Conservation (phyloP, 345 rosid genomes). For the Mercurialis annua region DNA sequence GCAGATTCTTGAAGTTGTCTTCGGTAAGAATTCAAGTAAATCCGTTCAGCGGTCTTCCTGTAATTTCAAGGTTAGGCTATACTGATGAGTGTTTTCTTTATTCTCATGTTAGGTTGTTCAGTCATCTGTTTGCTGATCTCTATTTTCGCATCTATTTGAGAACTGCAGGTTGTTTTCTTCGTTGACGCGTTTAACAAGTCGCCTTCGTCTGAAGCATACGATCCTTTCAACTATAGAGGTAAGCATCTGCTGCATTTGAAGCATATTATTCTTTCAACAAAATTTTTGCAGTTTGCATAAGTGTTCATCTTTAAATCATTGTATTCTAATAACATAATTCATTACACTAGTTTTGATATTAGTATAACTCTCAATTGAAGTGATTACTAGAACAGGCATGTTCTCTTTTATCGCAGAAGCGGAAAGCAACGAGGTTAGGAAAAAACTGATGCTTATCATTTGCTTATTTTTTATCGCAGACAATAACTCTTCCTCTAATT, state of each 20-base stretch:
- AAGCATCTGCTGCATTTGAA: conserved; percentile 6
- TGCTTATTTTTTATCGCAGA: conserved; percentile 28
- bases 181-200: conserved; percentile 29
- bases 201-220: conserved; percentile 36
- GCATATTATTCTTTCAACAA: not conserved
- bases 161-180: conserved; percentile 42
- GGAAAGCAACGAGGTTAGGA: not conserved
- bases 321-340: not conserved
- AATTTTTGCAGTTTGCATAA: not conserved
- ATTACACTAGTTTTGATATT: not conserved
- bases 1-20: conserved; percentile 43
- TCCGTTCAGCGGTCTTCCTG: conserved; percentile 5
- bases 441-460: not conserved
- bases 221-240: conserved; percentile 42
- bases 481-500: conserved; percentile 33
- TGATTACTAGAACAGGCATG: not conserved
- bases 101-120: conserved; percentile 4
- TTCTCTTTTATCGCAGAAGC: not conserved
- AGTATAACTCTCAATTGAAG: not conserved
- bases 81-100: not conserved
- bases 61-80: conserved; percentile 36
- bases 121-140: not conserved
- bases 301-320: not conserved
- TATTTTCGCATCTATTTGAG: conserved; percentile 5
- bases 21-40: conserved; percentile 21